These are phyloP conservation scores for Gossypium anomalum DNA, from an alignment of 345 rosid genomes.

Conservation along the genomic window DNA sequence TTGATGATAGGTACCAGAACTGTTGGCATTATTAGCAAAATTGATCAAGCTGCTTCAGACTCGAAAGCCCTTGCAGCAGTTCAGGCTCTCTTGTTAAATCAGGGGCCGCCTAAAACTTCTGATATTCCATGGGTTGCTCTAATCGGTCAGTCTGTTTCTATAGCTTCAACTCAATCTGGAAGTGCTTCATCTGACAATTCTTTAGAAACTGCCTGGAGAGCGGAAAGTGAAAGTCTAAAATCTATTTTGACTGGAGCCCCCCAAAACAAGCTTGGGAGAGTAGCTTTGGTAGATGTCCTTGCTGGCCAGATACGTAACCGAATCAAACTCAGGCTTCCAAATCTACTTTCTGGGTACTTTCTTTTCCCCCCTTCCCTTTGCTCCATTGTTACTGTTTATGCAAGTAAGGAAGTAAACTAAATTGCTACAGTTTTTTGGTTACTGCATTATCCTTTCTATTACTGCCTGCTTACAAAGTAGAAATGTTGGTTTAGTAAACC, in stretches of 20 bases:
- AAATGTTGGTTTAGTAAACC: background rate
- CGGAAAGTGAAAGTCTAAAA: conserved; percentile 87
- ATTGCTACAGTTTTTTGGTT: background rate
- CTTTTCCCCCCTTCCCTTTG: conserved; percentile 9
- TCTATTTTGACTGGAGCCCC: conserved; percentile 83
- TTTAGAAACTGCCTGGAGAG: conserved; percentile 96
- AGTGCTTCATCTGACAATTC: conserved; percentile 67
- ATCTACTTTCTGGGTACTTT: conserved; percentile 82
- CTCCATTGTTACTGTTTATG: background rate
- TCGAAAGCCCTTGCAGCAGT: conserved; percentile 94
- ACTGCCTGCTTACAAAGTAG: background rate
- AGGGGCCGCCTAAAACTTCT: conserved; percentile 93
- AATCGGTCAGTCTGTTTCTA: conserved; percentile 93
- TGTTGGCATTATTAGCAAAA: conserved; percentile 79
- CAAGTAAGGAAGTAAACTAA: background rate
- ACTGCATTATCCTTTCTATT: background rate
- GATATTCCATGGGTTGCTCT: conserved; percentile 97
- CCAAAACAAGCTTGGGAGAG: conserved; percentile 86
- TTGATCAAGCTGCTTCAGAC: conserved; percentile 91
- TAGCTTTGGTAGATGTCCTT: conserved; percentile 84
- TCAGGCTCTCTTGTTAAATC: conserved; percentile 84
- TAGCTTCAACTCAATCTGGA: conserved; percentile 84
- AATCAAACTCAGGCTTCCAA: conserved; percentile 91
- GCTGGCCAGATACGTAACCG: conserved; percentile 91
- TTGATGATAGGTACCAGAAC: conserved; percentile 82